Conservation (phyloP, 345 rosid genomes). For the Gossypium turneri region DNA sequence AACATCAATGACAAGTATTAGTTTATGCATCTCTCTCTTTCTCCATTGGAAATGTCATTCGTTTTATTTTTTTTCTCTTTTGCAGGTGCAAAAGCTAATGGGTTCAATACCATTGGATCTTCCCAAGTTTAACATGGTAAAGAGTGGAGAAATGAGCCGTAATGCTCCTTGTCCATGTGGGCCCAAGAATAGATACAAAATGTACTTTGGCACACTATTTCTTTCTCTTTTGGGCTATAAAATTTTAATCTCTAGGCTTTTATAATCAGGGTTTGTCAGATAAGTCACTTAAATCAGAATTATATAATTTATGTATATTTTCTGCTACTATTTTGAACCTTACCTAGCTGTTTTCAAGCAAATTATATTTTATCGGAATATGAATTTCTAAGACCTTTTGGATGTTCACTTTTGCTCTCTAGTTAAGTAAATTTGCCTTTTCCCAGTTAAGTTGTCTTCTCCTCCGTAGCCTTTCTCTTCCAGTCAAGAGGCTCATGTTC, state of each 20-base stretch:
- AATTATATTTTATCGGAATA: not conserved
- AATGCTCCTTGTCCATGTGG: conserved; percentile 93
- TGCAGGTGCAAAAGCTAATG: conserved; percentile 84
- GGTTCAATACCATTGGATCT: conserved; percentile 79
- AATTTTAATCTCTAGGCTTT: not conserved
- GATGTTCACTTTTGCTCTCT: not conserved
- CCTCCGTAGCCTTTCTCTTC: not conserved
- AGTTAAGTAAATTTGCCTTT: not conserved
- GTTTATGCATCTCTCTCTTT: not conserved
- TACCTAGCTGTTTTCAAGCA: conserved; percentile 1
- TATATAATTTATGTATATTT: not conserved
- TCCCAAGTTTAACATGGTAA: conserved; percentile 80
- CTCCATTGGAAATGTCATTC: not conserved
- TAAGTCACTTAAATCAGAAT: not conserved
- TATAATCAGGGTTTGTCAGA: not conserved
- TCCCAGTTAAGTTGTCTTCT: not conserved
- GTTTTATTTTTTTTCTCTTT: conserved; percentile 8
- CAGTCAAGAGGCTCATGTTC: not conserved
- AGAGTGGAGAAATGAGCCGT: conserved; percentile 89
- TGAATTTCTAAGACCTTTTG: not conserved
- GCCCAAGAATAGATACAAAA: conserved; percentile 90
- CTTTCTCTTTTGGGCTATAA: not conserved
- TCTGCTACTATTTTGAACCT: not conserved
- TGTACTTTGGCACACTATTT: conserved; percentile 37
- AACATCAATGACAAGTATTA: not conserved